Evolutionary conservation across 805 yeast genomes (phyloP).

Genomic region (Brettanomyces sp.): DNA sequence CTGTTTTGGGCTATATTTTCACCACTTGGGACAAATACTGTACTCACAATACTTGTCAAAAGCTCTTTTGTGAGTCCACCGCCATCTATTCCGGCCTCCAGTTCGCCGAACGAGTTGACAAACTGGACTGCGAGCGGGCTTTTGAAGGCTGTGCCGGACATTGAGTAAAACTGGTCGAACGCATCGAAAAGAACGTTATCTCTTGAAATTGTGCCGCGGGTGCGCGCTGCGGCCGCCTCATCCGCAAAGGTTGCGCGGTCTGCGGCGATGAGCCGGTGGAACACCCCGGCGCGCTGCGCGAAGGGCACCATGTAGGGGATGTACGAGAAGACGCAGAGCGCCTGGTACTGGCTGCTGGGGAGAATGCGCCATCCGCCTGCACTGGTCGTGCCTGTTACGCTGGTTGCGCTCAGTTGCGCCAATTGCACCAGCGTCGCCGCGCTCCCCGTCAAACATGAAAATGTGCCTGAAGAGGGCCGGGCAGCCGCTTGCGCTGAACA

Average conservation of each 20-base stretch:
- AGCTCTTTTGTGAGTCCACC: conserved; percentile 95
- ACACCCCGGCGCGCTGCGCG: conserved; percentile 60
- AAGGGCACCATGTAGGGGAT: conserved; percentile 80
- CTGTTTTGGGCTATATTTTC: conserved; percentile 16
- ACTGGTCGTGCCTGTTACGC: background rate
- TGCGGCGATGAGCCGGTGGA: conserved; percentile 49
- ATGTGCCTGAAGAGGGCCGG: too few relatives aligned
- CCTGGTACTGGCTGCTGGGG: conserved; percentile 17
- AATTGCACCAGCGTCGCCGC: too few relatives aligned
- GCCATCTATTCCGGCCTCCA: conserved; percentile 90
- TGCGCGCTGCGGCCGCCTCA: conserved; percentile 4
- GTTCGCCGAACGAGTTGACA: conserved; percentile 56
- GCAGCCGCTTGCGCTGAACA: too few relatives aligned
- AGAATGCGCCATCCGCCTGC: background rate
- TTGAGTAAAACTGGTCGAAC: conserved; percentile 41
- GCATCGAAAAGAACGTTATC: conserved; percentile 72
- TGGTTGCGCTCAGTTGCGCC: too few relatives aligned
- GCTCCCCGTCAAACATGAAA: too few relatives aligned
- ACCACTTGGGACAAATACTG: conserved; percentile 47
- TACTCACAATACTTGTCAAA: conserved; percentile 59
- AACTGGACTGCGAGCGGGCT: conserved; percentile 55
- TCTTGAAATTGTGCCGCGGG: conserved; percentile 53
- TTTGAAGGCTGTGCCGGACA: conserved; percentile 48
- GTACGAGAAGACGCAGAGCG: conserved; percentile 44
- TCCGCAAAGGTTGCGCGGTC: conserved; percentile 29